Evolutionary conservation across 1,284 basidiomycete genomes (phyloP).

Genomic region (Quambalaria eucalypti): DNA sequence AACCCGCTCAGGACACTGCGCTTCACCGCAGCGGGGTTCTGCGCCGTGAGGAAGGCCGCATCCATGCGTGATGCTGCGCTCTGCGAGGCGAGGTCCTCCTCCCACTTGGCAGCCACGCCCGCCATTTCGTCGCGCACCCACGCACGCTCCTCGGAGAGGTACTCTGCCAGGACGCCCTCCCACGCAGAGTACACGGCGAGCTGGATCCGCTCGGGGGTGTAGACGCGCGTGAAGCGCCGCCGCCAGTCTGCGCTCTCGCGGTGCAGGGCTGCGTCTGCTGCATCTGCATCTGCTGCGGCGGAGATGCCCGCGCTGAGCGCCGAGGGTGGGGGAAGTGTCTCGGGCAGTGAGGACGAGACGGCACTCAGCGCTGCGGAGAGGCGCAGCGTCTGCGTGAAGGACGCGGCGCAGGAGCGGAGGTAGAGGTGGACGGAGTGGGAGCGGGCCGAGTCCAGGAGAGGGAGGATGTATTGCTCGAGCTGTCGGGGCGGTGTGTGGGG

Average conservation of each 20-base stretch:
- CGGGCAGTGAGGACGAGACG: background rate
- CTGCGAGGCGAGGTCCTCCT: conserved; percentile 51
- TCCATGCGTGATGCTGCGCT: conserved; percentile 28
- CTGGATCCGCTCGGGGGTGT: conserved; percentile 56
- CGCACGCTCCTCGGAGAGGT: conserved; percentile 85
- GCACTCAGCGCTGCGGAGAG: conserved; percentile 57
- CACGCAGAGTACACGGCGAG: conserved; percentile 81
- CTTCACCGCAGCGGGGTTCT: conserved; percentile 84
- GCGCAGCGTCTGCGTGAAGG: conserved; percentile 76
- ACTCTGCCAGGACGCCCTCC: conserved; percentile 89
- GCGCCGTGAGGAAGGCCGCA: conserved; percentile 62
- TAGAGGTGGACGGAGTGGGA: conserved; percentile 66
- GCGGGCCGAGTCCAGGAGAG: conserved; percentile 67
- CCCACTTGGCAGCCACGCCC: conserved; percentile 68
- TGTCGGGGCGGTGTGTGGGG: conserved; percentile 44
- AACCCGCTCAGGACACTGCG: conserved; percentile 85
- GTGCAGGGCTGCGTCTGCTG: background rate
- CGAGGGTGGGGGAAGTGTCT: conserved; percentile 19
- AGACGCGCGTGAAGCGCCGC: background rate
- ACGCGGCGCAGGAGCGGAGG: conserved; percentile 75
- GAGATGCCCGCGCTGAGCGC: background rate
- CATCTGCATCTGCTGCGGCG: background rate
- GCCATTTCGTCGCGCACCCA: conserved; percentile 67
- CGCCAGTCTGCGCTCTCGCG: background rate
- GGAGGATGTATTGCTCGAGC: conserved; percentile 77